Evolutionary conservation across 2,329 filamentous ascomycete species (phyloP).

Genomic region (Alternaria consortialis): DNA sequence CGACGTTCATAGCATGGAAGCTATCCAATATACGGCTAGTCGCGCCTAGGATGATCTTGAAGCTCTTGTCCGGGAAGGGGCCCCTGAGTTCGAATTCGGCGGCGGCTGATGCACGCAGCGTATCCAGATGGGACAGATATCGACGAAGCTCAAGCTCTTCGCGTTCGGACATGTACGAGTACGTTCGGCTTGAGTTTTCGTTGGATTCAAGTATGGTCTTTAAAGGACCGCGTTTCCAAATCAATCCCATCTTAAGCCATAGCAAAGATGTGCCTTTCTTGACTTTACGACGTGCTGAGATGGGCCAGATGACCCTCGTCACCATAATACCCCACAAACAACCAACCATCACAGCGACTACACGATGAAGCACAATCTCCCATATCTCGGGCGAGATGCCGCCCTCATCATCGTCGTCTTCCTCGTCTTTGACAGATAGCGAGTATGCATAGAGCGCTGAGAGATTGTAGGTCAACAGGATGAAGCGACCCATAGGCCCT

Average conservation of each 20-base stretch:
- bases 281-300: constrained; percentile 86
- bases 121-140: constrained; percentile 77
- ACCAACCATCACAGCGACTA: constrained; percentile 84
- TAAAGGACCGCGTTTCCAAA: constrained; percentile 94
- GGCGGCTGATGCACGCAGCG: constrained; percentile 74
- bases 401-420: constrained; percentile 84
- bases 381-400: constrained; percentile 83
- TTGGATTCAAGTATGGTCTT: constrained; percentile 66
- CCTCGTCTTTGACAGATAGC: constrained; percentile 78
- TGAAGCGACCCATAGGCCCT: constrained; percentile 90
- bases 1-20: constrained; percentile 95
- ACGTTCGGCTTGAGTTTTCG: constrained; percentile 30
- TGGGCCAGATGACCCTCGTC: constrained; percentile 90
- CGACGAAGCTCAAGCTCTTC: constrained; percentile 89
- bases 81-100: constrained; percentile 89
- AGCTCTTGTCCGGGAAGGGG: constrained; percentile 80
- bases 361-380: constrained; percentile 87
- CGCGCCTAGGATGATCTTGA: constrained; percentile 76
- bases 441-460: constrained; percentile 95
- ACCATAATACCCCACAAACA: constrained; percentile 93
- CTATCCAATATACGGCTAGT: constrained; percentile 88
- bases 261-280: constrained; percentile 89
- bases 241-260: constrained; percentile 92
- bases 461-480: constrained; percentile 94
- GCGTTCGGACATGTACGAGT: constrained; percentile 83